Base-by-base conservation (phyloP, 176 grass and related monocot genomes). In the Aegilops speltoides region DNA sequence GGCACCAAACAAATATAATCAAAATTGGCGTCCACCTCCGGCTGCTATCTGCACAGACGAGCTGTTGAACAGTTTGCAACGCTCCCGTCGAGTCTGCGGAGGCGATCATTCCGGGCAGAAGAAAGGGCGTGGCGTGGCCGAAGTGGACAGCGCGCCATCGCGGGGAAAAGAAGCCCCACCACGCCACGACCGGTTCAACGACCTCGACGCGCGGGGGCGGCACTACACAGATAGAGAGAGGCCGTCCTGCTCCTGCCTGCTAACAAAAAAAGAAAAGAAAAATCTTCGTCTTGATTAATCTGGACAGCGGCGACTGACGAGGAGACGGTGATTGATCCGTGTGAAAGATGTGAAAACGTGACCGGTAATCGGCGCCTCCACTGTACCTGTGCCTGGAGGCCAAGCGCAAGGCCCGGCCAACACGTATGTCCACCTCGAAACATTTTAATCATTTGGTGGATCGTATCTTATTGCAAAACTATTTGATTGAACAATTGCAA, bases 141-240 rank as follows among this genome's bases (percentile, higher is more conserved):
- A 79, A 25, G 33, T 26, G 56, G 77, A 63, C 33, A 11, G 77
- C 33, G 36, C n/a, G 23, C 73, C 73, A 76, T 45, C 66, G 31
- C 65, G n/a, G 64, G 28, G 15, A 29, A 76, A 24, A 17, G 70
- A 24, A 26, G 7, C 73, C 2, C 15, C 13, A 26, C 52, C 32
- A 38, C 23, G 37, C n/a, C 63, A 50, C 79, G 48, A 73, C 81
- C 48, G 32, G 81, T 83, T 83, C 81, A 83, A 83, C 81, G 68
- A 83, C 11, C 19, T 13, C 32, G 67, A 83, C 81, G 2, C 17
- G 0, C 34, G 3, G 17, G 19, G 34, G 17, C 68, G 34, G 37
- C 67, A 36, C 0, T 20, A 20, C 50, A 20, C 46, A 23, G 52
- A 59, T 74, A 24, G 13, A 25, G 40, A 46, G 13, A 71, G 68